A percentile compares a stretch with the other conserved stretches of the same genome.
Evolutionary conservation across 164 flowering plant species (phyloP).

Genomic region (Chimonanthus praecox): DNA sequence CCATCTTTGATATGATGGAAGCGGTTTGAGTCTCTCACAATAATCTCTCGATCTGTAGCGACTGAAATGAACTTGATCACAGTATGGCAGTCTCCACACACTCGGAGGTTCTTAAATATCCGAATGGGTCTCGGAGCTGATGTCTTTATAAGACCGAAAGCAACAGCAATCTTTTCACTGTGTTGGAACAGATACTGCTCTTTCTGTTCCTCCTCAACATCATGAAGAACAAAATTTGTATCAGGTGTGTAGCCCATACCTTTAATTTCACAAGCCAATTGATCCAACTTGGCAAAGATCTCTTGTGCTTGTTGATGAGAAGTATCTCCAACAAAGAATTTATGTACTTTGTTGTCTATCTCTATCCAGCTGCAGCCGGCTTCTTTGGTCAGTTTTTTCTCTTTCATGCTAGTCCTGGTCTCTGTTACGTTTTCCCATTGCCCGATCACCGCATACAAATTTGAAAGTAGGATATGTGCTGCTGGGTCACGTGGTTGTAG

Average conservation of each 20-base stretch:
- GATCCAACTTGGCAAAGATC: constrained; percentile 52
- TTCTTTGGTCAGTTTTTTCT: constrained; percentile 62
- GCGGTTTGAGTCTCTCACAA: constrained; percentile 66
- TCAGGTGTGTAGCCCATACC: constrained; percentile 63
- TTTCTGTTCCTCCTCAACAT: constrained; percentile 65
- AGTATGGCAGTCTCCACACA: constrained; percentile 79
- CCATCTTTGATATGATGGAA: constrained; percentile 75
- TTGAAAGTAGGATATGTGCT: constrained; percentile 69
- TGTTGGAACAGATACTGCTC: constrained; percentile 67
- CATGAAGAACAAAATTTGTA: constrained; percentile 69
- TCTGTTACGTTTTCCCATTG: constrained; percentile 54
- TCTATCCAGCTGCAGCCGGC: constrained; percentile 94
- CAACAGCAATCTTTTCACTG: constrained; percentile 85
- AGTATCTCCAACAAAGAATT: constrained; percentile 73
- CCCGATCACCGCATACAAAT: constrained; percentile 66
- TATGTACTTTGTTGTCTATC: constrained; percentile 47
- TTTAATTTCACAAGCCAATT: constrained; percentile 44
- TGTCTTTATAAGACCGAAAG: constrained; percentile 63
- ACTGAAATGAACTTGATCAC: constrained; percentile 57
- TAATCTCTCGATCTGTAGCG: constrained; percentile 51
- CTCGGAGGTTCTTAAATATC: constrained; percentile 69
- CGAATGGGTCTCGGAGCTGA: constrained; percentile 44
- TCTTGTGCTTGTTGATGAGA: constrained; percentile 52
- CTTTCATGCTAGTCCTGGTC: constrained; percentile 64
- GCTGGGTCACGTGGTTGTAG: constrained; percentile 68